Base-by-base conservation (phyloP, 2,329 filamentous ascomycete species). In the Hypoxylon sp. region DNA sequence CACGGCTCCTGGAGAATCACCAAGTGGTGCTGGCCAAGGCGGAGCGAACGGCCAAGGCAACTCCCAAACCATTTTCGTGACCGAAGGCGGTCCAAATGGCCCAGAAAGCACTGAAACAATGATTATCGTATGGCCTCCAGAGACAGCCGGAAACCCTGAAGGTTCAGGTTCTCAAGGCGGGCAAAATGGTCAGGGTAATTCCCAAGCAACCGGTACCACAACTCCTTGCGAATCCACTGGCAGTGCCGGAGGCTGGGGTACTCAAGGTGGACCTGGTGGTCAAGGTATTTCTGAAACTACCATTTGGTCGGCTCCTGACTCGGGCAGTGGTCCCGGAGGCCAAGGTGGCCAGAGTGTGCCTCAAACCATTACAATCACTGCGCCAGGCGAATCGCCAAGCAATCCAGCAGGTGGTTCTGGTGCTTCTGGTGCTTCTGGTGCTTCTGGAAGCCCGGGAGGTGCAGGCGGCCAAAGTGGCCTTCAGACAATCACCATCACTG, bases 1-100 rank as follows among this genome's bases (percentile, higher is more conserved):
- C 62, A 76, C 75, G 51, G 65, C 71, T 30, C 72, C 74, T 53
- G 69, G 66, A 7, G 68, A 30, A 10, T 70, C 72, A 27, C 59
- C 73, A 60, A 66, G 63, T 62, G 65, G 64, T 60, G 55, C 51
- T 44, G 66, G 62, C 20, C 64, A 66, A 56, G 70, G 68, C 25
- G 59, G 64, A 17, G 64, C 67, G 42, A 68, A 68, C 27, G 69
- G 61, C 30, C 64, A 66, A 60, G 62, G 51, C 20, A 54, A 48
- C 27, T 66, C 67, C 42, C 58, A 68, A 44, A 68, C 64, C 14
- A 64, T 70, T 13, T 40, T 70, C 42, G 55, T 69, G 8, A 44
- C 40, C 17, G 40, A 68, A 56, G 64, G 68, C 13, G 53, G 56
- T 14, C 67, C 67, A 31, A 68, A 68, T 33, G 69, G 61, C 35